A percentile compares a stretch with the other conserved stretches of the same genome.
Conservation (phyloP, 2,329 filamentous ascomycete species). For the Penicillium sp. region DNA sequence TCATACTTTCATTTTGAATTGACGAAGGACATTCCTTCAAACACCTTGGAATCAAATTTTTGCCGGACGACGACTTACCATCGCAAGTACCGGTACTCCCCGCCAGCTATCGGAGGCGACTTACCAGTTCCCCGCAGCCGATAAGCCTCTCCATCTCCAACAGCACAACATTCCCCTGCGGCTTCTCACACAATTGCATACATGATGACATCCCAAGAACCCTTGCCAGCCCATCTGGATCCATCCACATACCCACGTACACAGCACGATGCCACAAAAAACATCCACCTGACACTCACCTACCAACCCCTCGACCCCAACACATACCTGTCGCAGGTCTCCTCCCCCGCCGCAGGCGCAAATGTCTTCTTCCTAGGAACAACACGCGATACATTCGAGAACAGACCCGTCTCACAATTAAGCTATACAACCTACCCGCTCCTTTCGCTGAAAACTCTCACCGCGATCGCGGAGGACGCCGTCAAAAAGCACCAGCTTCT, state of each 20-base stretch:
- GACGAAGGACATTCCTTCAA: background rate
- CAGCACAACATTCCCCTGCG: background rate
- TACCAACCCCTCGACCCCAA: conserved; percentile 40
- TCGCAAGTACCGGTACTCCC: background rate
- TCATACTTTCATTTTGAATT: background rate
- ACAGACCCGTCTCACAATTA: conserved; percentile 42
- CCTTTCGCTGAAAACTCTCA: conserved; percentile 42
- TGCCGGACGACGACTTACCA: too few relatives aligned
- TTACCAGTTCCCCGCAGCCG: conserved; percentile 19
- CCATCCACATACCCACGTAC: conserved; percentile 42
- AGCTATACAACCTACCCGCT: conserved; percentile 46
- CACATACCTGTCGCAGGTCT: conserved; percentile 34
- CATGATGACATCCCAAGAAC: conserved; percentile 15
- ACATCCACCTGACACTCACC: conserved; percentile 45
- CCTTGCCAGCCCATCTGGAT: conserved; percentile 34
- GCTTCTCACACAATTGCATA: background rate
- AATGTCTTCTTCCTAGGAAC: conserved; percentile 49
- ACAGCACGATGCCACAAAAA: conserved; percentile 26
- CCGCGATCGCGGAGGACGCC: conserved; percentile 40
- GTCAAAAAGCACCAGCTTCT: conserved; percentile 62
- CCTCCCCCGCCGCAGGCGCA: conserved; percentile 44
- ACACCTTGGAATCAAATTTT: too few relatives aligned
- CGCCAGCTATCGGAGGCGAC: background rate
- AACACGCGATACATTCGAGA: conserved; percentile 44
- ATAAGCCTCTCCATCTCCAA: conserved; percentile 12